Evolutionary conservation across 2,329 filamentous ascomycete species (phyloP).

Genomic region (Chalaropsis thielavioides): DNA sequence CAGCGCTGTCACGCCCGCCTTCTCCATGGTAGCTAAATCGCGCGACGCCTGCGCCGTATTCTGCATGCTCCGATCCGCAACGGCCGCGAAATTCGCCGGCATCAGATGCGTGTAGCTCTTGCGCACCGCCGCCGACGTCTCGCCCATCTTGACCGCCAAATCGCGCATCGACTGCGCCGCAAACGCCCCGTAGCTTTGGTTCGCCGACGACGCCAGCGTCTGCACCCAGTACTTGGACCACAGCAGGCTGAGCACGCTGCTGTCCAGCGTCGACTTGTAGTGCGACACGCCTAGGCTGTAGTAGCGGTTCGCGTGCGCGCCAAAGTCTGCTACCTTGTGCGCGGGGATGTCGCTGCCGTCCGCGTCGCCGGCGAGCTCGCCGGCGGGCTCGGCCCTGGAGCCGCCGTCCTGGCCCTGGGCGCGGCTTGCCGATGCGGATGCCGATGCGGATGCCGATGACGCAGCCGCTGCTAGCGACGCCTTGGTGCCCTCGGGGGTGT

Average conservation of each 20-base stretch:
- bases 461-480: conserved; percentile 7
- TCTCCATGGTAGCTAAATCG: conserved; percentile 9
- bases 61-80: not conserved
- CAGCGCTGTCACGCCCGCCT: conserved; percentile 5
- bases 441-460: not conserved
- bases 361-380: not conserved
- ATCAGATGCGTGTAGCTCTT: not conserved
- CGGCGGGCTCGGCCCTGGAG: conserved; percentile 9
- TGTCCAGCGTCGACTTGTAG: conserved; percentile 86
- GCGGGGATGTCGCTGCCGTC: conserved; percentile 51
- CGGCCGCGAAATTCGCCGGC: not conserved
- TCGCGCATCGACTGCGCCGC: conserved; percentile 85
- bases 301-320: conserved; percentile 79
- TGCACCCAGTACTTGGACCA: conserved; percentile 99
- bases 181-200: conserved; percentile 79
- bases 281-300: conserved; percentile 84
- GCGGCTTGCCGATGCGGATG: not conserved
- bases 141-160: conserved; percentile 65
- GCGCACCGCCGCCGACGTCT: conserved; percentile 29
- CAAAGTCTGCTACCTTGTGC: conserved; percentile 92
- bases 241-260: conserved; percentile 68
- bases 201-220: conserved; percentile 67
- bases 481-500: conserved; percentile 21
- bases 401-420: not conserved
- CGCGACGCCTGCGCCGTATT: not conserved